phyloP scores from a whole-genome alignment of 2,329 filamentous ascomycete genomes.

The Cadophora luteo-olivacea region DNA sequence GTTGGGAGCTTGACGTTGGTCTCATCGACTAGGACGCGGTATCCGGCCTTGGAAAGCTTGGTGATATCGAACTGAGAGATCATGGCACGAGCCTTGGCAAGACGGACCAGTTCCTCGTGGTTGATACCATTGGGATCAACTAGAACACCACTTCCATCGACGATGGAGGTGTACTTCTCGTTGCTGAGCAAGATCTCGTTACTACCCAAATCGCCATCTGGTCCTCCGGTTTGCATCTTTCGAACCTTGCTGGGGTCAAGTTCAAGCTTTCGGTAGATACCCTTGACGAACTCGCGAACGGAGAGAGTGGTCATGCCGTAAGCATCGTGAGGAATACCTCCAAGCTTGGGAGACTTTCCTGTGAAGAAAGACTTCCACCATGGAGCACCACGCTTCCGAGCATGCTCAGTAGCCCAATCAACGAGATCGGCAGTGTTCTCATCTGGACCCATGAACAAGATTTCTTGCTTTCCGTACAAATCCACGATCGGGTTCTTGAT shows the following conservation, averaged over 20 bases:
- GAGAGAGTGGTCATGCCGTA: constrained; percentile 99
- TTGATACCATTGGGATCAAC: constrained; percentile 92
- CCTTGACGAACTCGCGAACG: constrained; percentile 93
- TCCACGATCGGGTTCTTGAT: constrained; percentile 99
- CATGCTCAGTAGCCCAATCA: constrained; percentile 98
- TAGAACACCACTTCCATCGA: constrained; percentile 95
- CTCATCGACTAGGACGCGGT: constrained; percentile 91
- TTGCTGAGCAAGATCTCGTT: constrained; percentile 97
- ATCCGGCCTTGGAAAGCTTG: constrained; percentile 88
- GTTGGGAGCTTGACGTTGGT: constrained; percentile 84
- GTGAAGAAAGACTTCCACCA: constrained; percentile 99
- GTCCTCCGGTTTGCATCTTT: constrained; percentile 97
- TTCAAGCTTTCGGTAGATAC: constrained; percentile 95
- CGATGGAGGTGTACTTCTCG: constrained; percentile 93
- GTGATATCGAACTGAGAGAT: constrained; percentile 84
- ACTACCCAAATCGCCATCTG: constrained; percentile 94
- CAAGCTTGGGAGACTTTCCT: constrained; percentile 93
- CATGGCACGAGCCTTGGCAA: constrained; percentile 89
- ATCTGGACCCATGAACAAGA: constrained; percentile 97
- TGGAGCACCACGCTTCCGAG: constrained; percentile 82
- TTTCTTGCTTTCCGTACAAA: constrained; percentile 92
- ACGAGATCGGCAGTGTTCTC: constrained; percentile 98
- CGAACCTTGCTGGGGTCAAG: constrained; percentile 83
- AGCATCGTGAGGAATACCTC: constrained; percentile 92
- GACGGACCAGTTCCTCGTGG: constrained; percentile 78